These are phyloP conservation scores for Hibiscus syriacus DNA, from an alignment of 345 rosid genomes.

Conservation along the genomic window DNA sequence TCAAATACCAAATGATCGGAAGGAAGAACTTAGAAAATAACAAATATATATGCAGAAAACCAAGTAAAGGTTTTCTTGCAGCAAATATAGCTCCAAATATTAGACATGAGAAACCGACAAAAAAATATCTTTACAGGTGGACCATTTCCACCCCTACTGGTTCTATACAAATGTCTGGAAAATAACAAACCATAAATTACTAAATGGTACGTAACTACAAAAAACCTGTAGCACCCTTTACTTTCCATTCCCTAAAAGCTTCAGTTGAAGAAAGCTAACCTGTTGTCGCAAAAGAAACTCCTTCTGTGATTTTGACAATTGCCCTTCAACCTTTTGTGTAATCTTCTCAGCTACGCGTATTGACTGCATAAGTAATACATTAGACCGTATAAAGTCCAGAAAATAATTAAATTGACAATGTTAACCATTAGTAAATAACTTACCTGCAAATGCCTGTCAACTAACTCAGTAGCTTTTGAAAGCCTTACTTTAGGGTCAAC, in stretches of 20 bases:
- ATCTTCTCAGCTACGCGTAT: conserved; percentile 99
- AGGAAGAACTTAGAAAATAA: too few species aligned
- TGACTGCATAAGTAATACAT: conserved; percentile 60
- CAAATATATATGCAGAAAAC: too few species aligned
- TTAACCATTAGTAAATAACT: too few species aligned
- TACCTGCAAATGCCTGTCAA: too few species aligned
- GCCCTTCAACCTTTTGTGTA: conserved; percentile 98
- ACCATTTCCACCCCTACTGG: neutral
- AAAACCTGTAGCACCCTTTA: too few species aligned
- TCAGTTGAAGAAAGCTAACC: conserved; percentile 38
- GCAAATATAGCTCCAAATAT: neutral
- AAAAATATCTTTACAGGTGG: neutral
- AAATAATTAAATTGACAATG: conserved; percentile 7
- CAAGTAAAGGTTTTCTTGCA: neutral
- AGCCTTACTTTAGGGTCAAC: conserved; percentile 87
- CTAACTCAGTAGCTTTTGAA: conserved; percentile 92
- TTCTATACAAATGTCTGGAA: neutral
- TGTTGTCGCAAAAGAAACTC: conserved; percentile 98
- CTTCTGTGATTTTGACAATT: conserved; percentile 95
- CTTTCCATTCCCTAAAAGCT: neutral
- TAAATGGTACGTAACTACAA: too few species aligned
- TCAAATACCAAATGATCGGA: too few species aligned
- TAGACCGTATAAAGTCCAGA: conserved; percentile 15
- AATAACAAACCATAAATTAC: neutral
- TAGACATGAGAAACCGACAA: conserved; percentile 4